phyloP scores from a whole-genome alignment of 352 stramenopile genomes.

The Discostella stelligera region DNA sequence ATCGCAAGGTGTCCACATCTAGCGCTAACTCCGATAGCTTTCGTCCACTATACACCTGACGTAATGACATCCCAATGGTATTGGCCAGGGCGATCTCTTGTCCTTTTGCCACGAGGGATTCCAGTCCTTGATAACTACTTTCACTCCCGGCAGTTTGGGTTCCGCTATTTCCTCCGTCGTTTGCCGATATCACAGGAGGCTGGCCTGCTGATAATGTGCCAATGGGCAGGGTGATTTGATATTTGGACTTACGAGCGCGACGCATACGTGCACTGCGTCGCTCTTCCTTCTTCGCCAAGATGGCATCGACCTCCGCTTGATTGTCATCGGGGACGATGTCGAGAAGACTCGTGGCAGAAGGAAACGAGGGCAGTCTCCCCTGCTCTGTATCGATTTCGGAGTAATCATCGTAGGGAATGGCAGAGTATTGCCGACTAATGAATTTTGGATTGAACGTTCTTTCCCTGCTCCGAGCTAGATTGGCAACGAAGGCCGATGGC shows the following conservation, averaged over 20 bases:
- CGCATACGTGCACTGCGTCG: constrained; percentile 24
- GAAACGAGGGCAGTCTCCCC: constrained; percentile 2
- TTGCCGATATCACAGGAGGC: not conserved
- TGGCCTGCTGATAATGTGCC: constrained; percentile 8
- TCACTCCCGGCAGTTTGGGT: not conserved
- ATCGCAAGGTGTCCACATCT: constrained; percentile 65
- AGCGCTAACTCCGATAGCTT: constrained; percentile 58
- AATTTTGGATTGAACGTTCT: not conserved
- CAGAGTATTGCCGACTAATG: constrained; percentile 43
- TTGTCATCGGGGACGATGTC: constrained; percentile 35
- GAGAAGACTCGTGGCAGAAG: constrained; percentile 13
- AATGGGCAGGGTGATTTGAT: constrained; percentile 43
- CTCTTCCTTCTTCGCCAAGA: constrained; percentile 57
- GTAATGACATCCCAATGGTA: constrained; percentile 58
- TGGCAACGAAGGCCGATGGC: constrained; percentile 13
- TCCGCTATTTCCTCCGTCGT: not conserved
- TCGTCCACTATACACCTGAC: constrained; percentile 63
- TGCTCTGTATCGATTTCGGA: constrained; percentile 5
- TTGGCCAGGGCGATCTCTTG: constrained; percentile 52
- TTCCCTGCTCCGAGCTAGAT: not conserved
- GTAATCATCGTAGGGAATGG: constrained; percentile 51
- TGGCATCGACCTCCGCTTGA: constrained; percentile 40
- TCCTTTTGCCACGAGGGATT: constrained; percentile 46
- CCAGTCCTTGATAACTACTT: constrained; percentile 16
- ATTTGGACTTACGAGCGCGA: not conserved